These are phyloP conservation scores for Scytalidium sp. DNA, from an alignment of 2,329 filamentous ascomycete genomes.

Conservation along the genomic window DNA sequence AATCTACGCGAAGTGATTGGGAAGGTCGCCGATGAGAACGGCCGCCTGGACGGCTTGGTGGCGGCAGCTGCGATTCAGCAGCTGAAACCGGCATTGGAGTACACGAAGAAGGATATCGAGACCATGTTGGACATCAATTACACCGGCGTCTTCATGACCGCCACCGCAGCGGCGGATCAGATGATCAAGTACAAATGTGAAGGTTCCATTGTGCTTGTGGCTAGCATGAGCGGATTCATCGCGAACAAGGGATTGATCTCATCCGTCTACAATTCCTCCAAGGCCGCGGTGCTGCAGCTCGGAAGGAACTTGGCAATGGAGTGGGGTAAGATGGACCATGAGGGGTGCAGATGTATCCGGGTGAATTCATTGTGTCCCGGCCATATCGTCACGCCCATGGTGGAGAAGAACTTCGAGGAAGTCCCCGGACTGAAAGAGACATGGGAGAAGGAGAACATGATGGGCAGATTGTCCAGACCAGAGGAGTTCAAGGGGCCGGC, in stretches of 20 bases:
- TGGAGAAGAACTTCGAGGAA: neutral
- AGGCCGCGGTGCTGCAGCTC: conserved; percentile 54
- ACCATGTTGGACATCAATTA: conserved; percentile 69
- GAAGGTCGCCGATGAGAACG: conserved; percentile 57
- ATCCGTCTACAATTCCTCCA: conserved; percentile 5
- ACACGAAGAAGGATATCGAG: conserved; percentile 45
- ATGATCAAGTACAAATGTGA: conserved; percentile 37
- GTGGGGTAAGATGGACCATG: conserved; percentile 50
- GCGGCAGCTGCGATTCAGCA: conserved; percentile 68
- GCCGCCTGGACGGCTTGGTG: conserved; percentile 65
- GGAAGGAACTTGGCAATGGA: conserved; percentile 66
- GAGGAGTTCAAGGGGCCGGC: conserved; percentile 67
- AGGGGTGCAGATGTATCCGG: conserved; percentile 38
- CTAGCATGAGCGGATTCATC: conserved; percentile 62
- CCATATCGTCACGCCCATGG: conserved; percentile 3
- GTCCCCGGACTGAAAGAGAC: conserved; percentile 35
- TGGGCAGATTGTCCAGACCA: conserved; percentile 61
- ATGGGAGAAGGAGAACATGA: conserved; percentile 82
- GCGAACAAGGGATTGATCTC: conserved; percentile 5
- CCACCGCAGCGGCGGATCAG: conserved; percentile 65
- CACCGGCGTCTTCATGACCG: conserved; percentile 66
- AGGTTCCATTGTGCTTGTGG: conserved; percentile 58
- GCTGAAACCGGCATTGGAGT: conserved; percentile 65
- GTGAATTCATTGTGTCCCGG: conserved; percentile 64
- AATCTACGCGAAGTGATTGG: conserved; percentile 56